These are phyloP conservation scores for Diaporthe amygdali DNA, from an alignment of 2,329 filamentous ascomycete genomes.

Conservation along the genomic window DNA sequence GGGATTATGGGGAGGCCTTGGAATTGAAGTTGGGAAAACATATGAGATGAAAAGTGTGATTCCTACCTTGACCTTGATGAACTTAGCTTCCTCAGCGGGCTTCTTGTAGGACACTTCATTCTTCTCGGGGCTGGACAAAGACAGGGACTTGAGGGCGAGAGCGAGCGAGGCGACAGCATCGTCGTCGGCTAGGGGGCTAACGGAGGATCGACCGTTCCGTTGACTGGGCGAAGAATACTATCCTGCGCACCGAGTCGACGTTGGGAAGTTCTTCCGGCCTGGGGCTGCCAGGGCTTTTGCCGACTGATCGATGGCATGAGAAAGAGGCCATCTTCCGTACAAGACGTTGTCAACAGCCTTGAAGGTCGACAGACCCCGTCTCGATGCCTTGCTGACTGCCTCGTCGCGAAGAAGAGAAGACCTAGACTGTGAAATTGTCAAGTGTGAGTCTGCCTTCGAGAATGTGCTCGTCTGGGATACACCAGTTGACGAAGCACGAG, in stretches of 20 bases:
- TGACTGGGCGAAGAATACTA: background rate
- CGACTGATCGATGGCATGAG: background rate
- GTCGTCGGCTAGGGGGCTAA: background rate
- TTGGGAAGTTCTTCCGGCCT: background rate
- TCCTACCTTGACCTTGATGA: background rate
- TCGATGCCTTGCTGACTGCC: background rate
- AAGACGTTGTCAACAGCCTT: background rate
- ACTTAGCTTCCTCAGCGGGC: background rate
- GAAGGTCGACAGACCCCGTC: background rate
- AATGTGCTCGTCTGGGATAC: background rate
- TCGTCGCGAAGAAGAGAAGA: background rate
- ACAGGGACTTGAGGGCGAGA: background rate
- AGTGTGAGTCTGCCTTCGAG: background rate
- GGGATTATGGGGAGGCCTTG: background rate
- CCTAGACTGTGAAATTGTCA: slow-evolving; percentile 6
- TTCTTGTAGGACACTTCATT: background rate
- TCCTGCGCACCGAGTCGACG: background rate
- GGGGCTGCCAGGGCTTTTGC: slow-evolving; percentile 1
- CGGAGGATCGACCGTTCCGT: background rate
- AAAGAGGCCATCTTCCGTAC: background rate
- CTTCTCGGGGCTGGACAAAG: background rate
- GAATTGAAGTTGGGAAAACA: too few relatives aligned
- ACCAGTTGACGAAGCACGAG: slow-evolving; percentile 3
- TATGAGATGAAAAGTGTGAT: background rate
- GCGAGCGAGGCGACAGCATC: background rate